A percentile compares a stretch with the other conserved stretches of the same genome.
phyloP scores from a whole-genome alignment of 2,329 filamentous ascomycete genomes.

The Dothiorella sarmentorum region DNA sequence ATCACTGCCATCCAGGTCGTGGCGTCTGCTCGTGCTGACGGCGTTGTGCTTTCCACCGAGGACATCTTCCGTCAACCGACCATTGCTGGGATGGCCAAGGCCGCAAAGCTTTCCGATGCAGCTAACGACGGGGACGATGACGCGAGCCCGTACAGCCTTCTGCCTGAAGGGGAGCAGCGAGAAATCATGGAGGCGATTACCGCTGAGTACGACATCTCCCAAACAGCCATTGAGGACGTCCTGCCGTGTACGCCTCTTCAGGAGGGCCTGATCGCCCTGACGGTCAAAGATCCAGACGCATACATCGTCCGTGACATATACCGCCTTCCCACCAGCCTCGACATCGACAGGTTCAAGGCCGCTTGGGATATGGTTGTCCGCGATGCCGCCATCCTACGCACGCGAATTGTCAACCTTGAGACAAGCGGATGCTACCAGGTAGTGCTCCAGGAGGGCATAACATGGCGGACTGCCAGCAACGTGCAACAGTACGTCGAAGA shows the following conservation, averaged over 20 bases:
- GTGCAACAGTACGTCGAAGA: background rate
- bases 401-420: background rate
- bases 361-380: background rate
- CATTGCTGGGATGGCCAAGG: constrained; percentile 16
- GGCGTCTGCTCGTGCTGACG: constrained; percentile 14
- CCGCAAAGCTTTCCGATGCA: too few relatives aligned
- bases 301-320: constrained; percentile 39
- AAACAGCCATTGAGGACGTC: constrained; percentile 1
- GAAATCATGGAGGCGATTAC: background rate
- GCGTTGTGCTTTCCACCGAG: constrained; percentile 20
- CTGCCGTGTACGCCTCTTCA: constrained; percentile 17
- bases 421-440: background rate
- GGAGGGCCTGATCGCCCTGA: constrained; percentile 27
- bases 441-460: background rate
- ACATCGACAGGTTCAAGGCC: constrained; percentile 20
- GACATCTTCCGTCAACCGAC: constrained; percentile 23
- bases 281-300: constrained; percentile 34
- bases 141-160: too few relatives aligned
- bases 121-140: too few relatives aligned
- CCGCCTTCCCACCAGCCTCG: constrained; percentile 23
- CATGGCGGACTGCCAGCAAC: too few relatives aligned
- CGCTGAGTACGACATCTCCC: too few relatives aligned
- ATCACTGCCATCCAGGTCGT: constrained; percentile 25
- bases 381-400: background rate
- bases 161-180: background rate